Conservation (phyloP, 1,139 yeast genomes). For the Kodamaea suecica region DNA sequence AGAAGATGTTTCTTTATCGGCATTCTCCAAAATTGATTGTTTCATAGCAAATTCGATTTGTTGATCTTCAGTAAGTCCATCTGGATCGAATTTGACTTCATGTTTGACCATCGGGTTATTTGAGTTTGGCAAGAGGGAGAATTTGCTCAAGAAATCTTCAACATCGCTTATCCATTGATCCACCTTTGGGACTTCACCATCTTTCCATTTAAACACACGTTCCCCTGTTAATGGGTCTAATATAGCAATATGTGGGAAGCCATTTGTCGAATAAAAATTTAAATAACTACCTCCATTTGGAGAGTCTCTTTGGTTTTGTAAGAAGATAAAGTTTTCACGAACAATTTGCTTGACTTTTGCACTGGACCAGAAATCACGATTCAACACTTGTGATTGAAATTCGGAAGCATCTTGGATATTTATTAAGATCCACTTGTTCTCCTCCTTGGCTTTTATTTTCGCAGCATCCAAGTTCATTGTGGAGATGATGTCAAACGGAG, state of each 20-base stretch:
- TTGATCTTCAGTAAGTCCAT: constrained; percentile 74
- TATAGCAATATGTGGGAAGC: constrained; percentile 85
- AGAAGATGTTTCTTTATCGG: constrained; percentile 16
- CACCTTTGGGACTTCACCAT: constrained; percentile 55
- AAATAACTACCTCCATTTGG: constrained; percentile 67
- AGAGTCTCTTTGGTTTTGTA: constrained; percentile 79
- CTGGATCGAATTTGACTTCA: constrained; percentile 54
- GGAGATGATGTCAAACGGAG: constrained; percentile 87
- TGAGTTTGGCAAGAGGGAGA: constrained; percentile 62
- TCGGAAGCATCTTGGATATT: constrained; percentile 85
- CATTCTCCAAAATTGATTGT: constrained; percentile 48
- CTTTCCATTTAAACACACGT: constrained; percentile 67
- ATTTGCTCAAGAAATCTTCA: constrained; percentile 56
- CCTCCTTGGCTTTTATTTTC: constrained; percentile 57
- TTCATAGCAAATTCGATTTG: constrained; percentile 77
- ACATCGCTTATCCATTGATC: constrained; percentile 60
- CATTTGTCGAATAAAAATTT: constrained; percentile 64
- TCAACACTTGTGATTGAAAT: constrained; percentile 84
- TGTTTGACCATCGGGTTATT: constrained; percentile 68
- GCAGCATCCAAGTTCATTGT: constrained; percentile 69
- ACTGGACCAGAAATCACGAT: constrained; percentile 91
- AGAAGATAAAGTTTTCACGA: constrained; percentile 65
- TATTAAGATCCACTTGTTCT: constrained; percentile 77
- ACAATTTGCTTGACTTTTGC: constrained; percentile 62
- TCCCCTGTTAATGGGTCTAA: constrained; percentile 96